These are phyloP conservation scores for Tuber indicum DNA, from an alignment of 495 filamentous ascomycete genomes.

Conservation along the genomic window DNA sequence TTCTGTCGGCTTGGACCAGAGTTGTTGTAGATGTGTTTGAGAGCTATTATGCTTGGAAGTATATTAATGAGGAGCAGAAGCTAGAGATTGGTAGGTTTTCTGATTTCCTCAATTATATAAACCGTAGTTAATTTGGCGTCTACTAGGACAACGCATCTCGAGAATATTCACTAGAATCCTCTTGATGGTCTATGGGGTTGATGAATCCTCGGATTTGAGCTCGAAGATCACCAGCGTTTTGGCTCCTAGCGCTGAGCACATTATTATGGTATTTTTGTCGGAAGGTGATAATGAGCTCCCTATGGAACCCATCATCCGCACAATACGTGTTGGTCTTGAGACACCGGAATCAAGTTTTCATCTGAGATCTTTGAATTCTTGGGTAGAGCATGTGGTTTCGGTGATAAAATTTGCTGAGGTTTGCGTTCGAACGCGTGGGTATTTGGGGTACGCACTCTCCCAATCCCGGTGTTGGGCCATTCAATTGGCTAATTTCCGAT, in stretches of 20 bases:
- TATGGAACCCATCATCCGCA: slow-evolving; percentile 68
- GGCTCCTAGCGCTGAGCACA: slow-evolving; percentile 61
- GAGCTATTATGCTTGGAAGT: slow-evolving; percentile 75
- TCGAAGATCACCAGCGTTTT: slow-evolving; percentile 60
- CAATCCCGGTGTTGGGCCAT: not conserved
- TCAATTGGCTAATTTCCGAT: slow-evolving; percentile 14
- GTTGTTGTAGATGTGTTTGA: slow-evolving; percentile 73
- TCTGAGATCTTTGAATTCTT: slow-evolving; percentile 51
- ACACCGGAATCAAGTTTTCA: slow-evolving; percentile 60
- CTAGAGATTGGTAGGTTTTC: slow-evolving; percentile 50
- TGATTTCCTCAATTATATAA: not conserved
- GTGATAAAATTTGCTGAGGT: slow-evolving; percentile 61
- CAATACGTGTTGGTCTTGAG: slow-evolving; percentile 60
- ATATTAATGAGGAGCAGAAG: slow-evolving; percentile 59
- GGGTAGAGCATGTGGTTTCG: slow-evolving; percentile 57
- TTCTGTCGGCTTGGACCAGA: slow-evolving; percentile 63
- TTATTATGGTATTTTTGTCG: slow-evolving; percentile 69
- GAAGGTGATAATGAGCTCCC: slow-evolving; percentile 60
- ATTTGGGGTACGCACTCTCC: slow-evolving; percentile 48
- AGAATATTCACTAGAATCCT: slow-evolving; percentile 64
- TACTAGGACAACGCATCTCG: slow-evolving; percentile 51
- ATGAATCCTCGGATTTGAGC: slow-evolving; percentile 50
- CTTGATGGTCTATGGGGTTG: slow-evolving; percentile 64
- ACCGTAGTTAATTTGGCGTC: slow-evolving; percentile 17
- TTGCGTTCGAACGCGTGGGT: slow-evolving; percentile 61